phyloP scores from a whole-genome alignment of 2,329 filamentous ascomycete genomes.

The Hypoxylon sp. region DNA sequence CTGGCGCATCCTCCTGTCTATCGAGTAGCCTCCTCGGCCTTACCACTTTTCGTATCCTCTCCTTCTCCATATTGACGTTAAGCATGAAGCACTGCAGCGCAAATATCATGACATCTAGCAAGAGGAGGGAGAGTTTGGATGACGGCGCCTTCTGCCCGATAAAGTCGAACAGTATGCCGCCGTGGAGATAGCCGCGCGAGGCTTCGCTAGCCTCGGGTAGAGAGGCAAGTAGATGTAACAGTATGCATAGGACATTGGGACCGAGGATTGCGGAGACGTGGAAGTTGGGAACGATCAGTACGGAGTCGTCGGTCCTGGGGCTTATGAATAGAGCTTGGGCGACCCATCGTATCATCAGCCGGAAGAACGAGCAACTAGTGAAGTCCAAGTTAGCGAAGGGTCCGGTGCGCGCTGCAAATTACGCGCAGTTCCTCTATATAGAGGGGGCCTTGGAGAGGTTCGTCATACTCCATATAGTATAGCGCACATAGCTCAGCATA shows the following conservation, averaged over 20 bases:
- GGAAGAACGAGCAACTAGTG: constrained; percentile 69
- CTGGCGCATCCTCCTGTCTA: constrained; percentile 37
- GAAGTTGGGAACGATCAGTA: constrained; percentile 63
- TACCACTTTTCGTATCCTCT: constrained; percentile 61
- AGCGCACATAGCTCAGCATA: constrained; percentile 70
- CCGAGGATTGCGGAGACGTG: constrained; percentile 66
- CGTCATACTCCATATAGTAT: constrained; percentile 75
- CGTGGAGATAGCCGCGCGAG: constrained; percentile 71
- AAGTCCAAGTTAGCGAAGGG: constrained; percentile 6
- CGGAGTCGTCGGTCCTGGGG: constrained; percentile 65
- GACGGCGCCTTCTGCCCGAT: constrained; percentile 70
- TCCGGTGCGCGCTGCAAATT: background rate
- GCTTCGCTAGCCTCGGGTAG: constrained; percentile 66
- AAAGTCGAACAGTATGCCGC: constrained; percentile 72
- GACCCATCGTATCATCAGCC: constrained; percentile 64
- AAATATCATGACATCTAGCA: constrained; percentile 64
- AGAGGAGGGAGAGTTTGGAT: constrained; percentile 62
- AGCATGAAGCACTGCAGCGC: constrained; percentile 70
- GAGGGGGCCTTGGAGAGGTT: background rate
- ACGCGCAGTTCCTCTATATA: background rate
- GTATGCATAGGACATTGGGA: constrained; percentile 67
- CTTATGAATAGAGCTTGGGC: constrained; percentile 71
- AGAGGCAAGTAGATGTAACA: constrained; percentile 64
- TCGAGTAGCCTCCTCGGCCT: constrained; percentile 45
- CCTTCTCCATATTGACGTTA: constrained; percentile 66